These are phyloP conservation scores for Mucor indicus DNA, from an alignment of 371 early-diverging fungal genomes.

Conservation along the genomic window DNA sequence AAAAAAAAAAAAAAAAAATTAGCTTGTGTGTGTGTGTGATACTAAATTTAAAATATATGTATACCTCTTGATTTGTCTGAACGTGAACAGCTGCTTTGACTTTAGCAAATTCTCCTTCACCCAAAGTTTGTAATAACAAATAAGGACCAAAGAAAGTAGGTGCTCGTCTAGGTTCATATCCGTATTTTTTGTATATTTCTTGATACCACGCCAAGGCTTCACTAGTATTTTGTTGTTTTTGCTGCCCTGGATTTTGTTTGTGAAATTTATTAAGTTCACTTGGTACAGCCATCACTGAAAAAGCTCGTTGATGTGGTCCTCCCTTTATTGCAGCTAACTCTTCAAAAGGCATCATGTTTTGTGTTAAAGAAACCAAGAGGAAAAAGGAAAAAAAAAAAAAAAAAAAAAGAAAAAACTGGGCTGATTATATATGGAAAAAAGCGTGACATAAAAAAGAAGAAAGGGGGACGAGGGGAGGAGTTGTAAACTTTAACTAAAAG, in stretches of 20 bases:
- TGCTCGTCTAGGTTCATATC: constrained; percentile 39
- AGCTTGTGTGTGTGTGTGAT: not conserved
- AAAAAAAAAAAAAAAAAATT: not conserved
- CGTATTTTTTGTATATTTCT: constrained; percentile 18
- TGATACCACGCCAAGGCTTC: constrained; percentile 18
- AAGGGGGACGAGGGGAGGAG: no score
- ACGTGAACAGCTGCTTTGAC: constrained; percentile 93
- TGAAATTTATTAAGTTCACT: constrained; percentile 28
- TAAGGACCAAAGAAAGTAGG: constrained; percentile 87
- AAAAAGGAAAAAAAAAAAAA: not conserved
- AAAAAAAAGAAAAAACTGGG: not conserved
- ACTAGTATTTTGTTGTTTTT: not conserved
- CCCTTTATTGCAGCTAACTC: not conserved
- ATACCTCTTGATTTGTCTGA: constrained; percentile 85
- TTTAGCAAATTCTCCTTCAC: constrained; percentile 97
- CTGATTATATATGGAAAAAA: no score
- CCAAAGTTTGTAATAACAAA: constrained; percentile 87
- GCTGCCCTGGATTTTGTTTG: constrained; percentile 15
- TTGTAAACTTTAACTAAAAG: no score
- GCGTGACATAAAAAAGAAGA: not conserved
- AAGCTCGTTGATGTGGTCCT: constrained; percentile 33
- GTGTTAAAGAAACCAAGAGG: not conserved
- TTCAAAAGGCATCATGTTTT: constrained; percentile 1
- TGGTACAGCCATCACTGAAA: constrained; percentile 37
- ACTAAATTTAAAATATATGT: not conserved